Evolutionary conservation across 2,329 filamentous ascomycete genomes (phyloP).

Genomic region (Colletotrichum simmondsii): DNA sequence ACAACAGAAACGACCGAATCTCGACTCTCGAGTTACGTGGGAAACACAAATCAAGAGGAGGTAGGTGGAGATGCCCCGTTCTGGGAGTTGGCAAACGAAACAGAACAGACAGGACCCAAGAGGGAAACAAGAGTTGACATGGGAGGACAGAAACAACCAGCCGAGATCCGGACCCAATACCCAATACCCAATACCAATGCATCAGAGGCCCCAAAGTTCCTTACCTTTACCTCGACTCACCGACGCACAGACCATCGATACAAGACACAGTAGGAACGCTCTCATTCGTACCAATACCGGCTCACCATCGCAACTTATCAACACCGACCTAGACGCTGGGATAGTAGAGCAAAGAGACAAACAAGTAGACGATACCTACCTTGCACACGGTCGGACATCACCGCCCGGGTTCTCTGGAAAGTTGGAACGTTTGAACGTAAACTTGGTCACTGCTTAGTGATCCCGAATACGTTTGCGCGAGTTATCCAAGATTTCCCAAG

Average conservation of each 20-base stretch:
- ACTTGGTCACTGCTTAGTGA: not conserved
- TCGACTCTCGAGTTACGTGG: not conserved
- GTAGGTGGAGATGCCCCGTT: slow-evolving; percentile 13
- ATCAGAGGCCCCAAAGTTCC: not conserved
- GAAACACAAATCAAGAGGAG: slow-evolving; percentile 14
- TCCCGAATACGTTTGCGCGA: not conserved
- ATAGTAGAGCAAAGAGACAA: not conserved
- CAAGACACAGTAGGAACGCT: not conserved
- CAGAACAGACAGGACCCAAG: not conserved
- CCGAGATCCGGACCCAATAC: not conserved
- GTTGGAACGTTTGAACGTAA: not conserved
- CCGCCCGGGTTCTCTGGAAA: not conserved
- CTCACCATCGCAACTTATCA: not conserved
- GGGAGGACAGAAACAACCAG: slow-evolving; percentile 9
- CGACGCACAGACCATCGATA: slow-evolving; percentile 8
- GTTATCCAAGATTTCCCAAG: not conserved
- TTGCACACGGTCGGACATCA: not conserved
- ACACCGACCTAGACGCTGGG: slow-evolving; percentile 1
- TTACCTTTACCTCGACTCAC: slow-evolving; percentile 7
- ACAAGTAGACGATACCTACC: not conserved
- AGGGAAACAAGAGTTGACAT: slow-evolving; percentile 7
- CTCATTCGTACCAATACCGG: not conserved
- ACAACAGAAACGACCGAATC: not conserved
- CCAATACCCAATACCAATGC: slow-evolving; percentile 4
- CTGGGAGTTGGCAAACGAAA: not conserved